Conservation (phyloP, 225 moss, liverwort and hornwort species). For the Physcomitrellopsis africana region DNA sequence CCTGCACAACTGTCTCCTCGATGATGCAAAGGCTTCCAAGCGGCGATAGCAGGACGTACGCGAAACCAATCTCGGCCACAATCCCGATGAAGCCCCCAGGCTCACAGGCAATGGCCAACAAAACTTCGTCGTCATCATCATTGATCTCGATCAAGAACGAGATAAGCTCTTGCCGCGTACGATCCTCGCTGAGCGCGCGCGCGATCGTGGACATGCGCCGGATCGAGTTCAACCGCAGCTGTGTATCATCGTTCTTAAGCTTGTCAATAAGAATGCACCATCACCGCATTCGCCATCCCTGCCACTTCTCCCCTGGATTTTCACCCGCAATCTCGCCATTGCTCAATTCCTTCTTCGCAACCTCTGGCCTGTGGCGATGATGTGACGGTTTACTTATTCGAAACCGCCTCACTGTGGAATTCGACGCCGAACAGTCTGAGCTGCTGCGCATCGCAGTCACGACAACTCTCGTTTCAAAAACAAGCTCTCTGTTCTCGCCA, state of each 20-base stretch:
- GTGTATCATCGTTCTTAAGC: slow-evolving; percentile 97
- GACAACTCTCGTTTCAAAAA: no score
- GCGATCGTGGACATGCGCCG: slow-evolving; percentile 95
- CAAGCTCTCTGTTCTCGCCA: no score
- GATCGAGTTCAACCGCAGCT: slow-evolving; percentile 97
- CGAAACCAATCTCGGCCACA: slow-evolving; percentile 85
- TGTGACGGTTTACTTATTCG: not conserved
- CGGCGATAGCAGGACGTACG: slow-evolving; percentile 82
- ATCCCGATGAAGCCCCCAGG: slow-evolving; percentile 81
- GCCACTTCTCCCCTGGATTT: not conserved
- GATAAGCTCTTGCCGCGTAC: slow-evolving; percentile 96
- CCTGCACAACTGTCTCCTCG: slow-evolving; percentile 96
- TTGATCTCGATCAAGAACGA: slow-evolving; percentile 90
- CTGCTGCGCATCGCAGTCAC: slow-evolving; percentile 11
- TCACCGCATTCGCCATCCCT: slow-evolving; percentile 73
- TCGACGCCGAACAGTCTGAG: slow-evolving; percentile 20
- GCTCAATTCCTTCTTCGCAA: not conserved
- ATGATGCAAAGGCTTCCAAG: slow-evolving; percentile 85
- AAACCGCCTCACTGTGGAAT: slow-evolving; percentile 22
- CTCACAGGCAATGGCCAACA: slow-evolving; percentile 97
- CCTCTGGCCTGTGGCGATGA: not conserved
- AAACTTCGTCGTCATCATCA: slow-evolving; percentile 95
- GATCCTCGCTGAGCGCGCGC: slow-evolving; percentile 88
- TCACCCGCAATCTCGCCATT: not conserved
- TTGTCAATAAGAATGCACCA: slow-evolving; percentile 98